Conservation (phyloP, 768 basidiomycete genomes). For the Kwoniella sp. region DNA sequence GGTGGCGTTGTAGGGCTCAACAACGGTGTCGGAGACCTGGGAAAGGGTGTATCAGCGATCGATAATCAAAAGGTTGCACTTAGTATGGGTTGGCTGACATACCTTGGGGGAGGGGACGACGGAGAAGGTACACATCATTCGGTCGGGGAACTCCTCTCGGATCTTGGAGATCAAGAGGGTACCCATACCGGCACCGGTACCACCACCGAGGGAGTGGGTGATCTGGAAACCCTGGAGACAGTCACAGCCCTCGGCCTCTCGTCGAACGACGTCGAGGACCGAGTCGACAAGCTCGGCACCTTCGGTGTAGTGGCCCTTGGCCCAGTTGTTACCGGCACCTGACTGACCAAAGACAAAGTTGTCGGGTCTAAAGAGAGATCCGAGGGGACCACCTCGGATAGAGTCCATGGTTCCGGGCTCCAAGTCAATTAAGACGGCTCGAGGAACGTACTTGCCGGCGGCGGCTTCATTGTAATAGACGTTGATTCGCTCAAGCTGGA, state of each 20-base stretch:
- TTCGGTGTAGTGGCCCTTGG: conserved; percentile 73
- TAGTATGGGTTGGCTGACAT: conserved; percentile 8
- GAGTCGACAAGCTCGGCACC: conserved; percentile 97
- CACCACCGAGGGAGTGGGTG: conserved; percentile 97
- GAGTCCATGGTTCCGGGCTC: conserved; percentile 77
- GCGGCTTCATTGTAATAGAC: conserved; percentile 98
- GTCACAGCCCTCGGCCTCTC: conserved; percentile 97
- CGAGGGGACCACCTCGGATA: conserved; percentile 65
- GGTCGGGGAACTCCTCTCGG: conserved; percentile 96
- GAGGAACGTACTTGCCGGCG: conserved; percentile 95
- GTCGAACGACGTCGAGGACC: conserved; percentile 96
- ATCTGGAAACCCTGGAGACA: conserved; percentile 99
- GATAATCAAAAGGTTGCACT: neutral
- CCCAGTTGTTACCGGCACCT: conserved; percentile 99
- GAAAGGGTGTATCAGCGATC: conserved; percentile 13
- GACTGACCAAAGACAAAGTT: conserved; percentile 97
- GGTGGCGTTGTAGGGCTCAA: conserved; percentile 99
- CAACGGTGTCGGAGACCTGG: conserved; percentile 90
- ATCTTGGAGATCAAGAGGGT: conserved; percentile 99
- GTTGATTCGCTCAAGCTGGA: conserved; percentile 90
- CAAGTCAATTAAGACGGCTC: conserved; percentile 94
- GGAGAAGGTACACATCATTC: conserved; percentile 99
- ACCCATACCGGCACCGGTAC: conserved; percentile 99
- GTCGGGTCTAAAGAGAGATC: conserved; percentile 92
- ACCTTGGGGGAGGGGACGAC: conserved; percentile 95